phyloP scores from a whole-genome alignment of 192 early-diverging fungal genomes.

The Entomortierella lignicola region DNA sequence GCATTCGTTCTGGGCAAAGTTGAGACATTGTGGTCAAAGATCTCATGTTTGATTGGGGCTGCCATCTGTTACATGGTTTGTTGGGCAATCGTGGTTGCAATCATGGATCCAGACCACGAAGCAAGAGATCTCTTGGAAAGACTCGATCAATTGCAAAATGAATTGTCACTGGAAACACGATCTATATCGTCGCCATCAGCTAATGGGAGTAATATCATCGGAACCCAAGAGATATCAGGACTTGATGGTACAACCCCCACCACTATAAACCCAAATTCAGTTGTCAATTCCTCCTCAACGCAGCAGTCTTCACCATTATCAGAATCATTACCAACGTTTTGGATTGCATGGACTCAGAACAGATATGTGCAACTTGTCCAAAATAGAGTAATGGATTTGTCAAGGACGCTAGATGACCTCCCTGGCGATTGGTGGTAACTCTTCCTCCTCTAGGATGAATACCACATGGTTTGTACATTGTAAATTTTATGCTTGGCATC shows the following conservation, averaged over 20 bases:
- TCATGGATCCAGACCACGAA: slow-evolving; percentile 39
- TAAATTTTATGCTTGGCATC: too few relatives aligned
- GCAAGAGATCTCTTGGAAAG: slow-evolving; percentile 15
- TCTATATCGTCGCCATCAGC: background rate
- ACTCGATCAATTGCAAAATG: slow-evolving; percentile 5
- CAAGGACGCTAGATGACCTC: slow-evolving; percentile 28
- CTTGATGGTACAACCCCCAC: background rate
- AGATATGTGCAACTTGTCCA: slow-evolving; percentile 21
- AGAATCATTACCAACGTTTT: background rate
- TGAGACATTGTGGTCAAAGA: slow-evolving; percentile 42
- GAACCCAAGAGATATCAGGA: background rate
- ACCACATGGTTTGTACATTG: slow-evolving; percentile 1
- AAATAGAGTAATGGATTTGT: slow-evolving; percentile 18
- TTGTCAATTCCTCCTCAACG: background rate
- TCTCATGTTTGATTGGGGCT: slow-evolving; percentile 46
- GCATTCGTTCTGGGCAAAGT: slow-evolving; percentile 36
- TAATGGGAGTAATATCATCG: background rate
- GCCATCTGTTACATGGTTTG: slow-evolving; percentile 52
- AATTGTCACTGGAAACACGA: background rate
- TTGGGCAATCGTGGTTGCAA: slow-evolving; percentile 31
- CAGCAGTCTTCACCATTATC: background rate
- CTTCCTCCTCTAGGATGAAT: background rate
- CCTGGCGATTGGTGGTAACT: slow-evolving; percentile 32
- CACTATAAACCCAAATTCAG: background rate
- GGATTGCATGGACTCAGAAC: slow-evolving; percentile 7